phyloP scores from a whole-genome alignment of 306 rosid species.

The Prunus mira region DNA sequence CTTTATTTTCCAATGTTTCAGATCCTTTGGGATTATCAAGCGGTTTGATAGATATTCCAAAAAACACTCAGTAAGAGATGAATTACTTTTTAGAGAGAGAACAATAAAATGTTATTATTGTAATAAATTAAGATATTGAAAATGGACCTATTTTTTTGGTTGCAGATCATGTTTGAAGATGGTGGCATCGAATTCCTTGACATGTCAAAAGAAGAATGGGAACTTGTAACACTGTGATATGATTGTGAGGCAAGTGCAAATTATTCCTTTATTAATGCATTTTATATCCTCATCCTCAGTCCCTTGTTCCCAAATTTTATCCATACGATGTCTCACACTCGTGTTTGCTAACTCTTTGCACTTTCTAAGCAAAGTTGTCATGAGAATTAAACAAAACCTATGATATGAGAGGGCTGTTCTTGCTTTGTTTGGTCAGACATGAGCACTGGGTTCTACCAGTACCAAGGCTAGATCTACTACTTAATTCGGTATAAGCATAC shows the following conservation, averaged over 20 bases:
- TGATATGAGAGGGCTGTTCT: not conserved
- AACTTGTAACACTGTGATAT: constrained; percentile 47
- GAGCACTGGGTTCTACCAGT: not conserved
- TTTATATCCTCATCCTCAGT: not conserved
- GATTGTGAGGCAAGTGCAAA: constrained; percentile 3
- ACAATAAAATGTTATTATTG: not conserved
- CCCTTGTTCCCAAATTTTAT: not conserved
- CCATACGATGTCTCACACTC: not conserved
- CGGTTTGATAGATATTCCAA: constrained; percentile 59
- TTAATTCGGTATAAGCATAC: not conserved
- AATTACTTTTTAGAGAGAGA: constrained; percentile 1
- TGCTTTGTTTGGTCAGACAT: not conserved
- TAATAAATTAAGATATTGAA: not conserved
- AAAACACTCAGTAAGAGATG: constrained; percentile 58
- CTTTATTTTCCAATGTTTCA: constrained; percentile 29
- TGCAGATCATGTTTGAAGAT: constrained; percentile 84
- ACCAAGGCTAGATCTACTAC: not conserved
- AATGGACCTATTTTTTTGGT: not conserved
- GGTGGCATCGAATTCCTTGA: constrained; percentile 57
- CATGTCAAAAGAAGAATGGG: constrained; percentile 90
- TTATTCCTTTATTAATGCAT: not conserved
- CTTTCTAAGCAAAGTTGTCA: not conserved
- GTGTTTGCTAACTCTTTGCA: not conserved
- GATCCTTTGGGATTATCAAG: constrained; percentile 70
- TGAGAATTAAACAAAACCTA: not conserved